Conservation (phyloP, 805 yeast genomes). For the Candida namnaoensis region DNA sequence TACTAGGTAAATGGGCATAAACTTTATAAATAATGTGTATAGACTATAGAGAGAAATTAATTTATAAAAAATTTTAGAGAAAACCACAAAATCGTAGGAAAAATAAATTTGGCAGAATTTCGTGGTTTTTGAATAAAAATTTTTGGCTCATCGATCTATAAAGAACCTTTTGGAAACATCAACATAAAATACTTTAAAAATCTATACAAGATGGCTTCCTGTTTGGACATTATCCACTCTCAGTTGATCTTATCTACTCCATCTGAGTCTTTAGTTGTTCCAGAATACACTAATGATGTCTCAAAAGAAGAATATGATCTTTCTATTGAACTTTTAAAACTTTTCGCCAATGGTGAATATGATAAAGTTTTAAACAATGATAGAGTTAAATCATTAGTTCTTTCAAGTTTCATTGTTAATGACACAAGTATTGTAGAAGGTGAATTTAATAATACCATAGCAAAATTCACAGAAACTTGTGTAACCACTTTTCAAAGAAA, state of each 20-base stretch:
- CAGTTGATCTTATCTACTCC: constrained; percentile 7
- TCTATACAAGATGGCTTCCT: not conserved
- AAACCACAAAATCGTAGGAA: too few species aligned
- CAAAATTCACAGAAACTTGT: not conserved
- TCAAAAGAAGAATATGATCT: constrained; percentile 6
- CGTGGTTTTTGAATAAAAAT: too few species aligned
- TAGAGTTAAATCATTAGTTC: not conserved
- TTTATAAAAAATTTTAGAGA: too few species aligned
- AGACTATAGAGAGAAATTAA: too few species aligned
- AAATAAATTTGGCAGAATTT: too few species aligned
- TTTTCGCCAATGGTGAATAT: constrained; percentile 13
- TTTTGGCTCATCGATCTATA: too few species aligned
- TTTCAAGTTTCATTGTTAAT: not conserved
- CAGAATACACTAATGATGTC: constrained; percentile 2
- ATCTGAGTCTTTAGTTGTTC: constrained; percentile 1
- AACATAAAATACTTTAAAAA: too few species aligned
- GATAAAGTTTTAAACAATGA: constrained; percentile 8
- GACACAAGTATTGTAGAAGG: not conserved
- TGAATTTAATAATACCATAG: constrained; percentile 1
- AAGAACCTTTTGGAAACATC: too few species aligned
- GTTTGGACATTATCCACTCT: constrained; percentile 1
- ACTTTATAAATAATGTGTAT: not conserved
- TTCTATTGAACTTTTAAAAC: constrained; percentile 2
- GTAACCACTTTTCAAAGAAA: constrained; percentile 3
- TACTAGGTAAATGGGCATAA: constrained; percentile 71